Evolutionary conservation across 306 rosid genomes (phyloP), one percentile per base, ranked within the genome.

Genomic region (Dalbergia oliveri): DNA sequence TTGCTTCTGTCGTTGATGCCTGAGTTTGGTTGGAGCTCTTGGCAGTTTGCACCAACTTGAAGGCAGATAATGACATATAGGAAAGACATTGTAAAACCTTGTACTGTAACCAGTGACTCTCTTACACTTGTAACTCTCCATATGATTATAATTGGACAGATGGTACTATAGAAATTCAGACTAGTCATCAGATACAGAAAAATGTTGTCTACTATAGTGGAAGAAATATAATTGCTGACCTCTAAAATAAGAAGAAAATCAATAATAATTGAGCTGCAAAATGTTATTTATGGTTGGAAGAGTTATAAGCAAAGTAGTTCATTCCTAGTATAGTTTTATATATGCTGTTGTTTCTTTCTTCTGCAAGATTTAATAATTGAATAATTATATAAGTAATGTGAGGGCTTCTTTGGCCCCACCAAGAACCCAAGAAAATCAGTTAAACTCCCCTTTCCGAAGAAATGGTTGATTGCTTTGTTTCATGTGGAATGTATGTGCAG

Each of bases 231-330:
- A 83, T 79, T 75, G 68, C 77, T 15, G 47, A 75, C 59, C 77
- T 71, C 60, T 78, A 57, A 79, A 75, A 82, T 57, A 54, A 62
- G 63, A 74, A 75, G 57, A 73, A 18, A 49, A 23, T 8, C 9
- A 75, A 78, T 54, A 57, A 73, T 18, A 81, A 65, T 45, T 63
- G 53, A 79, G 64, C 43, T 50, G 75, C 74, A 81, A 72, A 73
- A 81, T 59, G 51, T 37, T 56, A 70, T 75, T 82, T 54, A 82
- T 79, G 82, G 83, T 87, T 87, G 86, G 89, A 89, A 84, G 83
- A 83, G 86, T 89, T 83, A 79, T 76, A 89, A 87, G 93, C 91
- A 89, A 89, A 85, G 90, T 82, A 44, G 74, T 73, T 66, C 50
- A 26, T 74, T 66, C 72, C 69, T 51, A 53, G 61, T 50, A 47